Conservation (phyloP, 352 stramenopile species). For the Globisporangium orthogonon region DNA sequence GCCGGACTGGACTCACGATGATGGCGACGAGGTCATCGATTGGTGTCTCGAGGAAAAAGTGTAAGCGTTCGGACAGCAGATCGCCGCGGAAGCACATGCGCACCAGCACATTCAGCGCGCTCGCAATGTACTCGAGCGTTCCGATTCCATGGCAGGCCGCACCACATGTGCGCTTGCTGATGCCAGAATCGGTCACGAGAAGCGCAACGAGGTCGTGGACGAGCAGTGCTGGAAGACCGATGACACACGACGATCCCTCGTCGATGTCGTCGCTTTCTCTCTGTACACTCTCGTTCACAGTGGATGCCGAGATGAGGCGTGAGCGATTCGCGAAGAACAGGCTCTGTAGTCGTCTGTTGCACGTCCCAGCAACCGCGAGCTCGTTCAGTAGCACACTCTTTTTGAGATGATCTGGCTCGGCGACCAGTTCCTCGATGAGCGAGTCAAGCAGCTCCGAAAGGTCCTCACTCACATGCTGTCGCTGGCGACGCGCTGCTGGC, state of each 20-base stretch:
- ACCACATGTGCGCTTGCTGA: slow-evolving; percentile 10
- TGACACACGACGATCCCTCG: not conserved
- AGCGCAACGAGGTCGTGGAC: slow-evolving; percentile 27
- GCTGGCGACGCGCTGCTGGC: slow-evolving; percentile 2
- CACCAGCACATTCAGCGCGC: slow-evolving; percentile 16
- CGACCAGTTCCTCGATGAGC: slow-evolving; percentile 26
- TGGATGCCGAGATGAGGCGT: not conserved
- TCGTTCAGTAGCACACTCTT: slow-evolving; percentile 36
- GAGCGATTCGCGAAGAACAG: slow-evolving; percentile 53
- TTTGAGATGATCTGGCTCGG: slow-evolving; percentile 9
- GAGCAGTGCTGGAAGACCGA: slow-evolving; percentile 24
- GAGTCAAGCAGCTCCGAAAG: slow-evolving; percentile 25
- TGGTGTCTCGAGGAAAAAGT: slow-evolving; percentile 16
- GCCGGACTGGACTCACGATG: slow-evolving; percentile 7
- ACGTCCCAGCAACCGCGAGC: slow-evolving; percentile 28
- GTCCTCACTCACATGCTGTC: slow-evolving; percentile 14
- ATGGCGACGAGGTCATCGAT: slow-evolving; percentile 10
- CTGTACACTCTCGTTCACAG: not conserved
- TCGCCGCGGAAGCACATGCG: slow-evolving; percentile 21
- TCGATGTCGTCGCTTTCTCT: slow-evolving; percentile 1
- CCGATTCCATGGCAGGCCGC: slow-evolving; percentile 6
- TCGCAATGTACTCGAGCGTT: slow-evolving; percentile 21
- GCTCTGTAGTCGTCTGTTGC: slow-evolving; percentile 25
- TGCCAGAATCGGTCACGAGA: not conserved
- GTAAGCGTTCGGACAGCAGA: slow-evolving; percentile 14